phyloP scores from a whole-genome alignment of 83 land plant species.

The Picea abies region DNA sequence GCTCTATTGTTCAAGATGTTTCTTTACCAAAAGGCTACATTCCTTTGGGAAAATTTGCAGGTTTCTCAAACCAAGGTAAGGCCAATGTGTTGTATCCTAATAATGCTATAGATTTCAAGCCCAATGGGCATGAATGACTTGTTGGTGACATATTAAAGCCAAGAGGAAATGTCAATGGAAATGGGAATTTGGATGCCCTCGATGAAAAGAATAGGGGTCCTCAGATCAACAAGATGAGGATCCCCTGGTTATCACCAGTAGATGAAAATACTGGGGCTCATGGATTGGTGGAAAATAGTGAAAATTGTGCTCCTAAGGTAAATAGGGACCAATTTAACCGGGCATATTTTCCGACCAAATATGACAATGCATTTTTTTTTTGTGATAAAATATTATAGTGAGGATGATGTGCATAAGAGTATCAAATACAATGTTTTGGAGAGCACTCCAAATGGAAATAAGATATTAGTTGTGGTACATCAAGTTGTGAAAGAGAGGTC shows the following conservation, averaged over 20 bases:
- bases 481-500: constrained; percentile 45
- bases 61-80: constrained; percentile 20
- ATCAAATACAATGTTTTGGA: constrained; percentile 83
- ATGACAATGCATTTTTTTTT: constrained; percentile 67
- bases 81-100: constrained; percentile 26
- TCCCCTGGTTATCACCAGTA: not conserved
- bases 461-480: constrained; percentile 62
- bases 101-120: constrained; percentile 16
- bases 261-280: constrained; percentile 12
- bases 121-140: constrained; percentile 15
- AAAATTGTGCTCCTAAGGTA: constrained; percentile 13
- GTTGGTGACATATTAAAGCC: too few relatives aligned
- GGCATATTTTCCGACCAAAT: constrained; percentile 47
- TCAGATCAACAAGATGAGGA: too few relatives aligned
- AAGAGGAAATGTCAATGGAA: too few relatives aligned
- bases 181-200: not conserved
- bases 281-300: not conserved
- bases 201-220: too few relatives aligned
- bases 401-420: constrained; percentile 81
- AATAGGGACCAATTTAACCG: constrained; percentile 55
- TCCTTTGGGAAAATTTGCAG: not conserved
- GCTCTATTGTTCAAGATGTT: constrained; percentile 8
- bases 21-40: constrained; percentile 23
- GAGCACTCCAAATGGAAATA: constrained; percentile 80
- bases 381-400: constrained; percentile 89